Conservation (phyloP, 176 grass and related monocot genomes). For the Carex littledalei region DNA sequence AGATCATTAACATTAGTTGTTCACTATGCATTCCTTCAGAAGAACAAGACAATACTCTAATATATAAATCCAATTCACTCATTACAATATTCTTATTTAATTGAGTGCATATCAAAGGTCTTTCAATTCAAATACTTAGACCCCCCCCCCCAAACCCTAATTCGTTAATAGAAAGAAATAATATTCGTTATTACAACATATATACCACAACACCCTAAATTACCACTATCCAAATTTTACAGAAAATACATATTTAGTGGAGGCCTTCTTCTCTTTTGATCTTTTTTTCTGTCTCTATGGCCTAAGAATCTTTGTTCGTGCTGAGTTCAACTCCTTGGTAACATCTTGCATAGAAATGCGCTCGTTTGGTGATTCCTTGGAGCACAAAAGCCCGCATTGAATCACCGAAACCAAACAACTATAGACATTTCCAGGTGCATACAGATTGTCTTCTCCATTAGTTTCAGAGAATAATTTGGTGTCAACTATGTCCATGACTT, state of each 20-base stretch:
- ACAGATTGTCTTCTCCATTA: background rate
- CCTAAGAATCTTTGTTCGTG: constrained; percentile 11
- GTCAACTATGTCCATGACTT: constrained; percentile 29
- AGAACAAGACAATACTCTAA: no score
- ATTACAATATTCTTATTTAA: no score
- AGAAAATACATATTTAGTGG: background rate
- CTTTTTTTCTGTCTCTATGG: background rate
- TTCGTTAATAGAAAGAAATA: no score
- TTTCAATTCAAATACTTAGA: no score
- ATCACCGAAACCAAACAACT: constrained; percentile 23
- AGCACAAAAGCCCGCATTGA: constrained; percentile 23
- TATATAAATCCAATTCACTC: no score
- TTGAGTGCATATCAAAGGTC: no score
- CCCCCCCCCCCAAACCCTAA: no score
- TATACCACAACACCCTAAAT: no score
- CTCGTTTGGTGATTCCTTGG: constrained; percentile 19
- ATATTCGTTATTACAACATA: no score
- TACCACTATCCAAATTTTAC: background rate
- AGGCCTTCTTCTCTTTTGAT: background rate
- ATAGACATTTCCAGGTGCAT: background rate
- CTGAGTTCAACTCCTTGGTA: constrained; percentile 21
- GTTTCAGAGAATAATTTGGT: background rate
- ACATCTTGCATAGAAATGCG: constrained; percentile 21
- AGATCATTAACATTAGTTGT: no score
- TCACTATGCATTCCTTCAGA: no score